phyloP scores from a whole-genome alignment of 2,329 filamentous ascomycete species.

The Botrytis squamosa region DNA sequence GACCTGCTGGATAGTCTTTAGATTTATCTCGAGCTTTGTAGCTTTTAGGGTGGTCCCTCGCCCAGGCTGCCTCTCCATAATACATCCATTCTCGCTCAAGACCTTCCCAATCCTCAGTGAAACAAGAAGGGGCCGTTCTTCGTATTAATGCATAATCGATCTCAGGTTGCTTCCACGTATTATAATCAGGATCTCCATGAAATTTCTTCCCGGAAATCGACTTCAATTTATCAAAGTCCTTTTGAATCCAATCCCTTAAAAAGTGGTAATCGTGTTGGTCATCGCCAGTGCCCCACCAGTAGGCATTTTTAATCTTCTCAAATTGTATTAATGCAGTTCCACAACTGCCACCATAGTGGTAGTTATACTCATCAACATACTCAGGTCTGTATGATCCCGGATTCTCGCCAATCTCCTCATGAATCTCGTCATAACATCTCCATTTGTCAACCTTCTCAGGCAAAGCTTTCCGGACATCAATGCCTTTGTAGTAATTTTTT shows the following conservation, averaged over 20 bases:
- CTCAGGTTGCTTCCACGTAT: background rate
- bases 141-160: background rate
- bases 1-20: constrained; percentile 1
- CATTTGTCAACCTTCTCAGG: background rate
- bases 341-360: background rate
- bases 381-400: background rate
- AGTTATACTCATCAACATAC: background rate
- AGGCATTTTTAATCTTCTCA: constrained; percentile 6
- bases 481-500: background rate
- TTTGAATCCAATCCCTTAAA: background rate
- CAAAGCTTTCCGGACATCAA: background rate
- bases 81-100: constrained; percentile 8
- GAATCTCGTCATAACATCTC: background rate
- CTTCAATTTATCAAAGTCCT: background rate
- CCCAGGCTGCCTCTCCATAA: constrained; percentile 7
- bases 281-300: background rate
- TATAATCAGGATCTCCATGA: constrained; percentile 3
- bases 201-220: background rate
- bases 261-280: background rate
- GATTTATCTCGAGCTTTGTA: constrained; percentile 1
- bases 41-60: background rate
- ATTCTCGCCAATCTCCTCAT: background rate
- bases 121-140: constrained; percentile 15
- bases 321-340: constrained; percentile 3
- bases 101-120: background rate